Conservation (phyloP, 2,329 filamentous ascomycete species). For the Fusarium veterinarium region DNA sequence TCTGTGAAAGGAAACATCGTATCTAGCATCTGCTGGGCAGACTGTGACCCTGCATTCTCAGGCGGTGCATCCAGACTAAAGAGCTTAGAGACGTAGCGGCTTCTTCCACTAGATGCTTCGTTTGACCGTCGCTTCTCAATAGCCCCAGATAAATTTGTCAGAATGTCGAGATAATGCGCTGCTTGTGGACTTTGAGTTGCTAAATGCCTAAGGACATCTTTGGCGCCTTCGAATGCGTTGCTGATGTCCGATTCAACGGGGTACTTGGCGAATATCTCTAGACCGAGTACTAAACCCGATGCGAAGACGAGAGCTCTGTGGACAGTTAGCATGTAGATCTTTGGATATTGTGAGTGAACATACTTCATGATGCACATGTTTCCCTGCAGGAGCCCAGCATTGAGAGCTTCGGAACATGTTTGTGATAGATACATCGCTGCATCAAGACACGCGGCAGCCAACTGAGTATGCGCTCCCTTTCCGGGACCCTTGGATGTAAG, state of each 20-base stretch:
- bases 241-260: conserved; percentile 58
- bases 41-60: neutral
- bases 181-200: conserved; percentile 65
- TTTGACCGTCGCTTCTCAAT: conserved; percentile 46
- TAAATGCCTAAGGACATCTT: conserved; percentile 61
- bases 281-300: conserved; percentile 66
- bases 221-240: conserved; percentile 61
- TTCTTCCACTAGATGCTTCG: conserved; percentile 33
- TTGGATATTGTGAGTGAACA: conserved; percentile 15
- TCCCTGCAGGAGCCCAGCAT: conserved; percentile 57
- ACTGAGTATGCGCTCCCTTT: conserved; percentile 45
- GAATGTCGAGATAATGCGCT: conserved; percentile 67
- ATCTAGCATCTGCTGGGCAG: neutral
- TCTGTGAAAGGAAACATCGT: neutral
- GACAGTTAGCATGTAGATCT: neutral
- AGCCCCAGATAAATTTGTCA: conserved; percentile 59
- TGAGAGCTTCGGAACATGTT: conserved; percentile 61
- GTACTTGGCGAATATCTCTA: conserved; percentile 64
- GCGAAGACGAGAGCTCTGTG: conserved; percentile 65
- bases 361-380: conserved; percentile 72
- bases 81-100: conserved; percentile 40
- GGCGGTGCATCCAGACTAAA: conserved; percentile 26
- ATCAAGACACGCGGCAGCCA: conserved; percentile 66
- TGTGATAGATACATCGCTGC: conserved; percentile 66
- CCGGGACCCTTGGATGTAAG: conserved; percentile 53